phyloP scores from a whole-genome alignment of 257 asterid species.

The Przewalskia tangutica region DNA sequence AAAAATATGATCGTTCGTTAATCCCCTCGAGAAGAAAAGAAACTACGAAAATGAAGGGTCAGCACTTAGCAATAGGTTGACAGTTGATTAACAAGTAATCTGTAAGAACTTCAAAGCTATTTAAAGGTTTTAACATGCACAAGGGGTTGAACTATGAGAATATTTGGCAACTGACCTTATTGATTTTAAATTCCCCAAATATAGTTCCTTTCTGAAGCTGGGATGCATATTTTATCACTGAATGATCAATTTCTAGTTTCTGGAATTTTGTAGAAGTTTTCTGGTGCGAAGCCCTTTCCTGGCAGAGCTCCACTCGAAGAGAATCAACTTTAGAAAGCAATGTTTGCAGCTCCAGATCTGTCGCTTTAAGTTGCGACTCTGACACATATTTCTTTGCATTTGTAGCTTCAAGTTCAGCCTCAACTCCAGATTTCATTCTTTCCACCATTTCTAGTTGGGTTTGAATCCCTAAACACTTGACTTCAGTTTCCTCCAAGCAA shows the following conservation, averaged over 20 bases:
- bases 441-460: constrained; percentile 28
- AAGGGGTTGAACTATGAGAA: background rate
- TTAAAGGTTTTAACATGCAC: background rate
- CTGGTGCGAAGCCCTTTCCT: constrained; percentile 30
- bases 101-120: background rate
- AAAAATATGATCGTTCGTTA: background rate
- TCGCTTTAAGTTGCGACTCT: constrained; percentile 31
- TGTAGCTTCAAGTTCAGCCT: constrained; percentile 4
- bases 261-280: constrained; percentile 42
- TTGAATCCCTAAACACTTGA: constrained; percentile 19
- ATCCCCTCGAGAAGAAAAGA: background rate
- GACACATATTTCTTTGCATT: constrained; percentile 28
- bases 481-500: constrained; percentile 43
- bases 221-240: constrained; percentile 30
- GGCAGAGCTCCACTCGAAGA: constrained; percentile 34
- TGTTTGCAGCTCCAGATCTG: constrained; percentile 31
- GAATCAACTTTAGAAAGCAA: constrained; percentile 25
- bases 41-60: background rate
- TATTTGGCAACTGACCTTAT: constrained; percentile 37
- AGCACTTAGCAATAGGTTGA: background rate
- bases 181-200: constrained; percentile 42
- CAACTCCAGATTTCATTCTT: constrained; percentile 20
- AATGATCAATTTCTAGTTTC: constrained; percentile 35
- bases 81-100: background rate
- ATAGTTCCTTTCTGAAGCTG: constrained; percentile 35